Evolutionary conservation across 306 rosid genomes (phyloP), one percentile per base, ranked within the genome.

Genomic region (Dryas alaskensis): DNA sequence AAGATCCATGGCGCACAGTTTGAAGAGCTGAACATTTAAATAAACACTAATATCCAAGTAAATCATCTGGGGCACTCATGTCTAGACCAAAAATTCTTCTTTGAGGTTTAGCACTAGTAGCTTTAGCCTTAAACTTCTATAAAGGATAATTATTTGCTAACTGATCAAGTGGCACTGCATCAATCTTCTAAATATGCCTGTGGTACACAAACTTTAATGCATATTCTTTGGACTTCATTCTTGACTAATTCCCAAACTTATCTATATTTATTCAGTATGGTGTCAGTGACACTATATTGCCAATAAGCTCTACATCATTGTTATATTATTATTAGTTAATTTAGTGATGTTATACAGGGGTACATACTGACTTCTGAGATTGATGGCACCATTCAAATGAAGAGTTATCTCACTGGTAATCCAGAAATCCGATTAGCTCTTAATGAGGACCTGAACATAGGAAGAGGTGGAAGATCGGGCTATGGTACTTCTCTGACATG

Each of bases 301-400:
- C 40, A 8, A 16, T 68, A 17, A 10, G 22, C 44, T 70, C 25
- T 63, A 61, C 12, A 40, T n/a, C 5, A 48, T 14, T 50, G 4
- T 1, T 47, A 10, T 60, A 55, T 54, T 63, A 49, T 69, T 70
- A 58, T 77, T 60, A 72, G 45, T 48, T 45, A 67, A 13, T 67
- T 37, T 69, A 37, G 73, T 80, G 78, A 81, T 67, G 69, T 71
- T 78, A 81, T 57, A 69, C 89, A 91, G 95, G 97, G 97, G 66
- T 91, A 91, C 74, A 87, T 91, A 74, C 75, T 91, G 84, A 91
- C 97, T 73, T 91, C 92, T 76, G 97, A 91, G 85, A 91, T 91
- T 80, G 97, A 91, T 76, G 96, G 97, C 61, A 91, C 97, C 73
- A 91, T 91, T 79, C 97, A 91, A 91, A 91, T 91, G 95, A 91